Evolutionary conservation across 768 basidiomycete species (phyloP), one percentile per base, ranked within the genome.

Genomic region (Russula emetica): DNA sequence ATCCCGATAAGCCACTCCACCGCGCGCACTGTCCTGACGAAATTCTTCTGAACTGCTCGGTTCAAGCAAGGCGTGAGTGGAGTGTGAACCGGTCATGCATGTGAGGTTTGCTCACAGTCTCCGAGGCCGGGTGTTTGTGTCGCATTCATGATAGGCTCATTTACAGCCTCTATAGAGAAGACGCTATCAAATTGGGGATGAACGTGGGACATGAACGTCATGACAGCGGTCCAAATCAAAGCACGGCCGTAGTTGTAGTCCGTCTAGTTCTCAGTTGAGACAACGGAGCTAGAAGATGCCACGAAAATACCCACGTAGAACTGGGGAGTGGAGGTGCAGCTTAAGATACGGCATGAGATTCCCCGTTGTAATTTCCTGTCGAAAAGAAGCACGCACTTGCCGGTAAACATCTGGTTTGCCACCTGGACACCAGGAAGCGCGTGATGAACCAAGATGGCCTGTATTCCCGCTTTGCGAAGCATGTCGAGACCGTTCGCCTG

Each of bases 61-160:
- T 16, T 4, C 16, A 38, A n/a, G n/a, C n/a, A n/a, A 28, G n/a
- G 30, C 11, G 51, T 53, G 28, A 38, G 51, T 7, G 5, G 26
- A 38, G 38, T 6, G 44, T 24, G 1, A 10, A 55, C 44, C 30
- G 26, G 24, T 38, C 14, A 13, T 9, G n/a, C 10, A 30, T 14
- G 18, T 26, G 16, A 38, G 38, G 45, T 11, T 13, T 67, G 70
- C 84, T 59, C 71, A 90, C 89, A 92, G 47, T 79, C 76, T 26
- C 88, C 89, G 51, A 87, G 85, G 32, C 78, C 82, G 0, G 90
- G 89, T 1, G 90, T 92, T 65, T 78, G 73, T 20, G 60, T 70
- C 9, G 88, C 87, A 69, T 92, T 75, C 86, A 84, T 87, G 69
- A 89, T 83, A 0, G 87, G 87, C 62, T 92, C 90, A 66, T 92